phyloP scores from a whole-genome alignment of 768 basidiomycete genomes.

The Mycena filopes region DNA sequence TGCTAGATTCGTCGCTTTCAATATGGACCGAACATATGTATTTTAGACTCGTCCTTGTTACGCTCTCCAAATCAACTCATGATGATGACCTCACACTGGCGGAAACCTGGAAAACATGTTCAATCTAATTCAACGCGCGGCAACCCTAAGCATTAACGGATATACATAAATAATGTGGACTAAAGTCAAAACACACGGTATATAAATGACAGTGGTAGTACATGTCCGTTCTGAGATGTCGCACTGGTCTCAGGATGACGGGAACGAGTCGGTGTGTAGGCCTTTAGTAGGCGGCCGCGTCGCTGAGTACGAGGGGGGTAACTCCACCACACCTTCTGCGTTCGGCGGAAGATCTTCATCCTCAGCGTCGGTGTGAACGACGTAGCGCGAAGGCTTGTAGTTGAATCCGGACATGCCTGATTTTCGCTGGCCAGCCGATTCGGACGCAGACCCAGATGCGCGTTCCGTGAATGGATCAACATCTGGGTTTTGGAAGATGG shows the following conservation, averaged over 20 bases:
- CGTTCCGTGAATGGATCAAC: constrained; percentile 34
- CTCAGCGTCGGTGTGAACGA: constrained; percentile 77
- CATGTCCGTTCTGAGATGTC: too few relatives aligned
- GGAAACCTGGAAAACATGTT: neutral
- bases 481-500: neutral
- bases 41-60: constrained; percentile 26
- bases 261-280: neutral
- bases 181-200: neutral
- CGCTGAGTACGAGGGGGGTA: constrained; percentile 80
- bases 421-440: constrained; percentile 62
- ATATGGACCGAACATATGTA: constrained; percentile 31
- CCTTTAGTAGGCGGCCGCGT: constrained; percentile 45
- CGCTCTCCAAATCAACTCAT: constrained; percentile 16
- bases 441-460: constrained; percentile 38
- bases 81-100: constrained; percentile 1
- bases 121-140: neutral
- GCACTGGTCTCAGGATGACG: neutral
- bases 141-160: neutral
- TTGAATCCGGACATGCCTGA: constrained; percentile 62
- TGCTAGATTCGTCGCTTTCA: constrained; percentile 25
- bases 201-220: constrained; percentile 4
- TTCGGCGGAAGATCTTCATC: constrained; percentile 57
- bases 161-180: neutral
- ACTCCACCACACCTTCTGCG: constrained; percentile 69
- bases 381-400: constrained; percentile 63